phyloP scores from a whole-genome alignment of 1,284 basidiomycete genomes.

The Sphagnurus paluster region DNA sequence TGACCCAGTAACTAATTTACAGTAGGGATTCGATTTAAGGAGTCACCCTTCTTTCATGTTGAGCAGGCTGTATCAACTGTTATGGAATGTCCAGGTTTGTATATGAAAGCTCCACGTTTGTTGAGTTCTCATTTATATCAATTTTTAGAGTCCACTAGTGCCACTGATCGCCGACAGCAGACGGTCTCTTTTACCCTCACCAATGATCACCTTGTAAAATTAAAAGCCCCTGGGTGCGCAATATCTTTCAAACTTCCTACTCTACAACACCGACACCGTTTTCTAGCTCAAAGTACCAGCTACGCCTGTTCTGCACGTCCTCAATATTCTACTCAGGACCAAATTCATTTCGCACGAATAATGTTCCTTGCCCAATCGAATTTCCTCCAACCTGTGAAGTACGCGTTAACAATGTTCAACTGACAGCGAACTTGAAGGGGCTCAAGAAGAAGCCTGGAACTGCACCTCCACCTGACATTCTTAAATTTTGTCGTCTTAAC shows the following conservation, averaged over 20 bases:
- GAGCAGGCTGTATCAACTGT: conserved; percentile 65
- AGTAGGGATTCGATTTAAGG: conserved; percentile 72
- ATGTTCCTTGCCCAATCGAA: conserved; percentile 74
- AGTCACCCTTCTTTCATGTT: conserved; percentile 75
- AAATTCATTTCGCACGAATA: conserved; percentile 51
- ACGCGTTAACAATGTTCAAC: conserved; percentile 70
- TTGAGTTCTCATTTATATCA: conserved; percentile 13
- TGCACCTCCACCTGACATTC: conserved; percentile 87
- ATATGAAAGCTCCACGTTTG: not conserved
- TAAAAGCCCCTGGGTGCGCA: conserved; percentile 52
- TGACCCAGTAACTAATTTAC: conserved; percentile 6
- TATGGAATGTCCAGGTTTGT: conserved; percentile 71
- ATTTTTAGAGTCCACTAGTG: conserved; percentile 68
- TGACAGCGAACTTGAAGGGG: conserved; percentile 84
- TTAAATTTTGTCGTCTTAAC: conserved; percentile 53
- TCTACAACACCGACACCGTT: conserved; percentile 9
- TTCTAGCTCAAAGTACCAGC: conserved; percentile 67
- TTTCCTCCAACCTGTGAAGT: conserved; percentile 93
- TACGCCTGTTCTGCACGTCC: conserved; percentile 92
- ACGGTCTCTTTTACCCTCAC: conserved; percentile 61
- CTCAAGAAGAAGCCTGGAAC: conserved; percentile 97
- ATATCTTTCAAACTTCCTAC: conserved; percentile 13
- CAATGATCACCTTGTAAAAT: conserved; percentile 61
- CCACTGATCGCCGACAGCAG: conserved; percentile 72
- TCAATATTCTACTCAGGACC: conserved; percentile 73